Evolutionary conservation across 495 filamentous ascomycete species (phyloP), one percentile per base, ranked within the genome.

Genomic region (Aspergillus carlsbadensis): DNA sequence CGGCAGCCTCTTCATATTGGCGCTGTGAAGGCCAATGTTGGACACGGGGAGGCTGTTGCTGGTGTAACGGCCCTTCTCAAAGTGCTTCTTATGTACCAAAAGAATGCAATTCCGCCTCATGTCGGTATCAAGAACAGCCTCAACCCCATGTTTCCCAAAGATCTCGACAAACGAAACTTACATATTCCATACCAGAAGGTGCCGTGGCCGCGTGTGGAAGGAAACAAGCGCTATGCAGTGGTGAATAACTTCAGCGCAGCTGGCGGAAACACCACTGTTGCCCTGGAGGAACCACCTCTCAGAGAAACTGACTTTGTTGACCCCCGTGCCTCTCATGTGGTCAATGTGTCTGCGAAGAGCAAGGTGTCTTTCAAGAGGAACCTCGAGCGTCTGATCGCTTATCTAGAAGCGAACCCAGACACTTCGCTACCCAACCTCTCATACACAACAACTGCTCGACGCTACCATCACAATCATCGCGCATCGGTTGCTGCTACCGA

Each of bases 61-160:
- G 74, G 72, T 1, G 52, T 70, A 0, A 51, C 60, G 1, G 37
- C 65, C 5, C 50, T 79, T 14, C 57, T 74, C 34, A 78, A 78
- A 43, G 55, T 64, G 3, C 46, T 75, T 1, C 45, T 73, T 5
- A 69, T 76, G 67, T 48, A 69, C 1, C 59, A 67, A 13, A 61
- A 71, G 24, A 57, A 66, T 17, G 42, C 41, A 0, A 73, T 78
- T 26, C 72, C 72, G 8, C 71, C 69, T 0, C 72, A 76, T 48
- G 33, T 63, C 4, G 74, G 73, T 15, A 73, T 80, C 52, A 80
- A 81, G 61, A 73, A 58, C 2, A 67, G 59, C 20, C 70, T 81
- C 26, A 79, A 81, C 43, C 63, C 53, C 0, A 52, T 31, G 6
- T 64, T 68, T 22, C 61, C 66, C 5, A 48, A 57, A 7, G 53